Conservation (phyloP, 148 eudicot genomes). For the Cornus florida region DNA sequence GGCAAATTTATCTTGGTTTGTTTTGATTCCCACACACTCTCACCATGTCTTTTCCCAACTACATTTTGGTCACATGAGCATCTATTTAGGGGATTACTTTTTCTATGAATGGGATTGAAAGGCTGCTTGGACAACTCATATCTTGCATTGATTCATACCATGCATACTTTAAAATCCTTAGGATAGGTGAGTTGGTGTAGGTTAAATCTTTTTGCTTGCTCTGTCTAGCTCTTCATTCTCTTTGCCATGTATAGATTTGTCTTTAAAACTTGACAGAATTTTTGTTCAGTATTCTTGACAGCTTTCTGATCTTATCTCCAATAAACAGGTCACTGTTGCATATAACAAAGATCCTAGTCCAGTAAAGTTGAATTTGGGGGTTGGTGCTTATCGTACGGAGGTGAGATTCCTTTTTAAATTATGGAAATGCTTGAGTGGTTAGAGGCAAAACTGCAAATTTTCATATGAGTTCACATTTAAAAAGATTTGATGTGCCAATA, state of each 20-base stretch:
- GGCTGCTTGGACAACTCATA: background rate
- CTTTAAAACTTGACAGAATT: background rate
- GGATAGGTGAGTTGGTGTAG: background rate
- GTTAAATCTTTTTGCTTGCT: background rate
- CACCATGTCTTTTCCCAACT: too few relatives aligned
- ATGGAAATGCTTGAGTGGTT: background rate
- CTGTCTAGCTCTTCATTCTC: background rate
- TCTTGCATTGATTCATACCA: background rate
- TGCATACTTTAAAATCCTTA: background rate
- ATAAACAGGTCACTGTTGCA: constrained; percentile 88
- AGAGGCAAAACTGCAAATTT: background rate
- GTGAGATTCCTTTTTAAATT: constrained; percentile 28
- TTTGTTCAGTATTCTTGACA: background rate
- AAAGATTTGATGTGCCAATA: background rate
- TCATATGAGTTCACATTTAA: background rate
- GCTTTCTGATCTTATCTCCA: constrained; percentile 11
- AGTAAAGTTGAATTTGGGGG: constrained; percentile 86
- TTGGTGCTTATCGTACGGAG: constrained; percentile 98
- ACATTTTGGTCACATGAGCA: background rate
- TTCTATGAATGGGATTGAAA: background rate
- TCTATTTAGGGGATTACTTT: background rate
- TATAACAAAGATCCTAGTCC: constrained; percentile 95
- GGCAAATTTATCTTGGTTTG: too few relatives aligned
- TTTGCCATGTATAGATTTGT: background rate
- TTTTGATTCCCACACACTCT: too few relatives aligned